Evolutionary conservation across 345 rosid species (phyloP).

Genomic region (Ceriops tagal): DNA sequence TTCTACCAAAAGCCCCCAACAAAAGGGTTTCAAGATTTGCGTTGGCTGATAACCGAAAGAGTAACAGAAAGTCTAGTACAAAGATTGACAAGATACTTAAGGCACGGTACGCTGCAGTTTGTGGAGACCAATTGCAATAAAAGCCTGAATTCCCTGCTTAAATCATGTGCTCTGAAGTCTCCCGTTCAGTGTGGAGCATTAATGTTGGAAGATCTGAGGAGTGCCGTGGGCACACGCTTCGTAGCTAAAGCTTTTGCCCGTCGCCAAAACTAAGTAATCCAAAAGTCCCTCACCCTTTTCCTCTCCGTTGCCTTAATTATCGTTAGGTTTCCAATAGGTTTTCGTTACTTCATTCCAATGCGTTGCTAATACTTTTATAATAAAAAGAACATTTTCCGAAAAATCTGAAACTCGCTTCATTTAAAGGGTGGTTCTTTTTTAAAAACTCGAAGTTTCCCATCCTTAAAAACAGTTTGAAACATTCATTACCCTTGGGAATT

Average conservation of each 20-base stretch:
- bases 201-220: not conserved
- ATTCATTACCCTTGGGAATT: too few relatives aligned
- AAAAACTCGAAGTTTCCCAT: too few relatives aligned
- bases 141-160: not conserved
- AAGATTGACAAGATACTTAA: not conserved
- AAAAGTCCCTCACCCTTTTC: not conserved
- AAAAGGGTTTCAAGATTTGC: not conserved
- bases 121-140: not conserved
- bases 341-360: not conserved
- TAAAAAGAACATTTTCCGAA: too few relatives aligned
- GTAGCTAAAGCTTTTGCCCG: not conserved
- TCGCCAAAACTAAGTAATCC: not conserved
- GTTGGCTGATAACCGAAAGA: constrained; percentile 1
- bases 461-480: too few relatives aligned
- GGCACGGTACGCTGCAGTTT: not conserved
- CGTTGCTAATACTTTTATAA: not conserved
- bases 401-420: too few relatives aligned
- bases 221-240: constrained; percentile 12
- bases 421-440: too few relatives aligned
- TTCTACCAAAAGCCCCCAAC: constrained; percentile 8
- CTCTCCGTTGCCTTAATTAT: not conserved
- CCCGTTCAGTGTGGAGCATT: constrained; percentile 5
- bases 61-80: not conserved
- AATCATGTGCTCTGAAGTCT: not conserved
- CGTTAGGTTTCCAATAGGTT: constrained; percentile 11